Evolutionary conservation across 495 filamentous ascomycete genomes (phyloP), one percentile per base, ranked within the genome.

Genomic region (Penicillium cinerascens): DNA sequence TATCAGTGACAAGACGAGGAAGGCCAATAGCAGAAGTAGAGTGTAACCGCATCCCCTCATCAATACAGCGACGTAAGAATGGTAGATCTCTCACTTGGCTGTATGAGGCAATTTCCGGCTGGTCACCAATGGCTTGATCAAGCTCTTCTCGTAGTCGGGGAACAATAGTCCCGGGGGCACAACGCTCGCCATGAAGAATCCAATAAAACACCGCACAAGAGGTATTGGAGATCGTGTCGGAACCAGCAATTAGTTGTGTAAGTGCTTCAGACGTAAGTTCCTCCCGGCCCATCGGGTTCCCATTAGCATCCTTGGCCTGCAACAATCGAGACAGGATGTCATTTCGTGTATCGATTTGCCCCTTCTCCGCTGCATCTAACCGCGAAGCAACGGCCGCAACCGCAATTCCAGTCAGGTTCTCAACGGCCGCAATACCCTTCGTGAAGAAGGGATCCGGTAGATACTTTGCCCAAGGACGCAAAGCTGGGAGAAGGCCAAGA

Each of bases 201-300:
- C 87, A 82, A 69, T 79, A 91, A 11, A 92, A 77, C n/a, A 90
- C 74, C 0, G 87, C 87, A 65, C 88, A 92, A 13, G 82, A 82
- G 0, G 88, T 87, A 65, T 92, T 92, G 49, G 79, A 84, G 0
- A 87, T 90, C 0, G 88, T 92, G 65, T 92, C 88, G 26, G 80
- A 85, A 13, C 88, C 88, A 4, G 88, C 88, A 53, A 92, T 92
- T 16, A 92, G 75, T 62, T 91, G 87, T 0, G 88, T 92, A 3
- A 91, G 70, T 0, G 88, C 88, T 63, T 92, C 88, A 15, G 87
- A 87, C 2, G 85, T 88, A 35, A 91, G 76, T 55, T 92, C 88
- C 52, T 81, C 72, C 4, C 84, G 77, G 0, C 84, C 79, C 15
- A 92, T 76, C 4, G 79, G 82, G 16, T 83, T 61, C 25, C 87